These are phyloP conservation scores for Boletus semigastroideus DNA, from an alignment of 1,284 basidiomycete genomes.

Conservation along the genomic window DNA sequence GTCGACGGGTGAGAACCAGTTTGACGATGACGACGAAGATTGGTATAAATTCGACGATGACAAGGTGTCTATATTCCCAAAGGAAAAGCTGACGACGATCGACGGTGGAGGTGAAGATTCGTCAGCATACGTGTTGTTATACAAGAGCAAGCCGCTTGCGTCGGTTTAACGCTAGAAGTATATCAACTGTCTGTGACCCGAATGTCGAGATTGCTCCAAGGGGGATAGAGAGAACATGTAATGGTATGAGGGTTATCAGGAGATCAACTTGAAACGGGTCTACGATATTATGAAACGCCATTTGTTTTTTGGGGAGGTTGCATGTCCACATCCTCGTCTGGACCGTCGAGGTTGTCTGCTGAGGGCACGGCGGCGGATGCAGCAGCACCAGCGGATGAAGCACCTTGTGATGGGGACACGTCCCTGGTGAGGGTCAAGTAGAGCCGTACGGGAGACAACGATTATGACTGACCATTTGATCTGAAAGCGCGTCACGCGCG, in stretches of 20 bases:
- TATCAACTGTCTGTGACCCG: constrained; percentile 20
- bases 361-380: constrained; percentile 79
- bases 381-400: constrained; percentile 61
- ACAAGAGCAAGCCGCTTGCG: constrained; percentile 49
- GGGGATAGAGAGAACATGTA: constrained; percentile 3
- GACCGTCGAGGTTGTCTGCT: constrained; percentile 62
- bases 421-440: constrained; percentile 49
- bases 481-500: constrained; percentile 90
- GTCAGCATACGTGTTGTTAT: constrained; percentile 84
- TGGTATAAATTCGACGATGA: constrained; percentile 95
- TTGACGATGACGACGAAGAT: constrained; percentile 63
- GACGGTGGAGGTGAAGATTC: constrained; percentile 89
- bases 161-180: constrained; percentile 14
- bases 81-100: constrained; percentile 78
- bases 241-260: constrained; percentile 19
- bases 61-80: constrained; percentile 80
- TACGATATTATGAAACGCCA: constrained; percentile 22
- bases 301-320: constrained; percentile 25
- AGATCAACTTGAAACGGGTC: constrained; percentile 6
- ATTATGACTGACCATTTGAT: constrained; percentile 72
- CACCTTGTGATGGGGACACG: constrained; percentile 52
- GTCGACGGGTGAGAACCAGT: constrained; percentile 13
- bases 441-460: background rate
- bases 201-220: constrained; percentile 7
- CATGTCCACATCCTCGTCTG: constrained; percentile 24